Evolutionary conservation across 1,284 basidiomycete genomes (phyloP).

Genomic region (Peniophora sp.): DNA sequence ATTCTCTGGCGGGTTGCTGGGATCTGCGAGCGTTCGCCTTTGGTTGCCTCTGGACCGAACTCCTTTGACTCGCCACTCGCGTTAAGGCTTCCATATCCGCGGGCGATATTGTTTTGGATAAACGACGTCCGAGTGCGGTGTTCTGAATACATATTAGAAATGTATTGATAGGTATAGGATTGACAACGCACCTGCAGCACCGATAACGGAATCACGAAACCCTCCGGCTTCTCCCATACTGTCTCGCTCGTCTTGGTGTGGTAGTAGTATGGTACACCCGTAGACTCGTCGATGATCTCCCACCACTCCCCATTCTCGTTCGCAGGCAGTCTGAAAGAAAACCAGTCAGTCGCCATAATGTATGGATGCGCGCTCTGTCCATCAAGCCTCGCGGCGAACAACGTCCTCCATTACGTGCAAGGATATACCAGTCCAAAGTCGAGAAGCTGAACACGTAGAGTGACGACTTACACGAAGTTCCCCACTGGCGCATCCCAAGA

Average conservation of each 20-base stretch:
- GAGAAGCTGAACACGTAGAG: neutral
- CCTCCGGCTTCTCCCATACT: conserved; percentile 80
- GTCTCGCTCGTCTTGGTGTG: conserved; percentile 84
- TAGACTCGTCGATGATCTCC: conserved; percentile 79
- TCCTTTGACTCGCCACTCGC: too few species aligned
- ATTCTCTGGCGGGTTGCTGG: conserved; percentile 13
- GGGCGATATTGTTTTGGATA: conserved; percentile 26
- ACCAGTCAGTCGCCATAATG: conserved; percentile 6
- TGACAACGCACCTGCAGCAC: conserved; percentile 63
- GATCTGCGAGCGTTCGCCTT: too few species aligned
- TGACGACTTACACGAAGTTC: conserved; percentile 71
- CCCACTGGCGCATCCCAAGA: conserved; percentile 91
- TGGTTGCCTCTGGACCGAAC: too few species aligned
- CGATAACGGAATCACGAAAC: conserved; percentile 85
- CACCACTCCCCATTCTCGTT: conserved; percentile 89
- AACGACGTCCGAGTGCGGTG: conserved; percentile 63
- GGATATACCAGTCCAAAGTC: neutral
- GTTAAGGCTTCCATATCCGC: conserved; percentile 3
- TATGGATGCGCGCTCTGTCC: neutral
- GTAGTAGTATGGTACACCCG: conserved; percentile 85
- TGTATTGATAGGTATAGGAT: neutral
- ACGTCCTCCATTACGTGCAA: neutral
- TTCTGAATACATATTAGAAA: conserved; percentile 36
- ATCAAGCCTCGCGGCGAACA: neutral
- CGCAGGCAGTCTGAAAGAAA: conserved; percentile 61